These are phyloP conservation scores for Rhizoclosmatium globosum DNA, from an alignment of 192 early-diverging fungal genomes.

Conservation along the genomic window DNA sequence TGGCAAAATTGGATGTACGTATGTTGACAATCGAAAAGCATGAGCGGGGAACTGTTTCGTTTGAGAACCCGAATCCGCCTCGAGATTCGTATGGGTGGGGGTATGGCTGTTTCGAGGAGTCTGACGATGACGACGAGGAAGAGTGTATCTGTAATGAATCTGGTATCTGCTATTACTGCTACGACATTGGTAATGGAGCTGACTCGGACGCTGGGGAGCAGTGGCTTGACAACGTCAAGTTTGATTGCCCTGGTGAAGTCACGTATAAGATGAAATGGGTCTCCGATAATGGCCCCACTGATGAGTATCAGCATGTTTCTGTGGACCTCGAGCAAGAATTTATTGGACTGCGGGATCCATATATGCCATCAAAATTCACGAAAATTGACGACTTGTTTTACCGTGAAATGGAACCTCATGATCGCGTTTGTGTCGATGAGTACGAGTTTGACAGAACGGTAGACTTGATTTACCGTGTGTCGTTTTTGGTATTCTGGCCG, in stretches of 20 bases:
- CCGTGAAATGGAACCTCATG: too few species aligned
- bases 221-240: background rate
- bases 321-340: background rate
- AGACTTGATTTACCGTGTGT: background rate
- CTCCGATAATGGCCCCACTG: background rate
- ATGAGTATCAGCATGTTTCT: background rate
- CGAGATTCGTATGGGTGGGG: too few species aligned
- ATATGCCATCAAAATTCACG: too few species aligned
- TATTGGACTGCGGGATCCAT: conserved; percentile 4
- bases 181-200: background rate
- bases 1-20: too few species aligned
- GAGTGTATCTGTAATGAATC: background rate
- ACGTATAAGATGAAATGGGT: background rate
- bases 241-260: background rate
- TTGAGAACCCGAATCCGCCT: too few species aligned
- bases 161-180: background rate
- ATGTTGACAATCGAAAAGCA: too few species aligned
- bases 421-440: too few species aligned
- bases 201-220: background rate
- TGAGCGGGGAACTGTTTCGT: too few species aligned
- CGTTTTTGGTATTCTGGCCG: conserved; percentile 1
- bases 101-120: too few species aligned
- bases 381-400: too few species aligned
- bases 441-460: background rate
- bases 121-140: background rate